Evolutionary conservation across 1,284 basidiomycete genomes (phyloP).

Genomic region (Malassezia dermatis): DNA sequence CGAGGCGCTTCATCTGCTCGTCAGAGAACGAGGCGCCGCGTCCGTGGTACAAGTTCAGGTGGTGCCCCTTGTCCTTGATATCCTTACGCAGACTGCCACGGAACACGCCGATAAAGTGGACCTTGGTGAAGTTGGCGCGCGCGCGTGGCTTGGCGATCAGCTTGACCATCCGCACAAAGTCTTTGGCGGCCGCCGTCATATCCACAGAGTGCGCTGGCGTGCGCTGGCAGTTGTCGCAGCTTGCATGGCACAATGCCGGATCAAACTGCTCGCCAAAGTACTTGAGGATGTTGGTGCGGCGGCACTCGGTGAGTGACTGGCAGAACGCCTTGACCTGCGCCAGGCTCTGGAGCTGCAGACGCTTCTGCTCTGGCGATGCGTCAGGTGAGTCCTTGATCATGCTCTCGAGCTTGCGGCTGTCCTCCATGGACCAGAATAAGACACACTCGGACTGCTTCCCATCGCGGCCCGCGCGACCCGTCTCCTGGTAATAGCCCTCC

Average conservation of each 20-base stretch:
- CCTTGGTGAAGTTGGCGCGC: conserved; percentile 53
- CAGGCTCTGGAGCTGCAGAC: conserved; percentile 56
- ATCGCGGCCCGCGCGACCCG: conserved; percentile 71
- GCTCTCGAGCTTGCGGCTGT: conserved; percentile 53
- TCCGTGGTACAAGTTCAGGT: conserved; percentile 39
- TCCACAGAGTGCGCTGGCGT: conserved; percentile 49
- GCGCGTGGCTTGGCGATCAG: conserved; percentile 47
- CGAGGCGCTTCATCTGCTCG: conserved; percentile 12
- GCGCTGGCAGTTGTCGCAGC: conserved; percentile 64
- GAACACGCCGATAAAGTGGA: conserved; percentile 54
- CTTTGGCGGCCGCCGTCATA: conserved; percentile 54
- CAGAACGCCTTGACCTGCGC: conserved; percentile 64
- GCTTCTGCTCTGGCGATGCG: conserved; percentile 53
- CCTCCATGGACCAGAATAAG: conserved; percentile 54
- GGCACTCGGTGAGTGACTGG: conserved; percentile 70
- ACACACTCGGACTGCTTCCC: conserved; percentile 52
- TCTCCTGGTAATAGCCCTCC: conserved; percentile 70
- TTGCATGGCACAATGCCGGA: conserved; percentile 54
- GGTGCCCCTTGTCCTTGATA: conserved; percentile 53
- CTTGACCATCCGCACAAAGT: conserved; percentile 55
- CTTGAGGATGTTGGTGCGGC: conserved; percentile 69
- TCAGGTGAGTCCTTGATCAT: conserved; percentile 55
- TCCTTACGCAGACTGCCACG: conserved; percentile 56
- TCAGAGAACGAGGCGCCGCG: conserved; percentile 8
- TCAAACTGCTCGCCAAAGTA: conserved; percentile 62